phyloP scores from a whole-genome alignment of 495 filamentous ascomycete genomes.

The Jackrogersella minutella region DNA sequence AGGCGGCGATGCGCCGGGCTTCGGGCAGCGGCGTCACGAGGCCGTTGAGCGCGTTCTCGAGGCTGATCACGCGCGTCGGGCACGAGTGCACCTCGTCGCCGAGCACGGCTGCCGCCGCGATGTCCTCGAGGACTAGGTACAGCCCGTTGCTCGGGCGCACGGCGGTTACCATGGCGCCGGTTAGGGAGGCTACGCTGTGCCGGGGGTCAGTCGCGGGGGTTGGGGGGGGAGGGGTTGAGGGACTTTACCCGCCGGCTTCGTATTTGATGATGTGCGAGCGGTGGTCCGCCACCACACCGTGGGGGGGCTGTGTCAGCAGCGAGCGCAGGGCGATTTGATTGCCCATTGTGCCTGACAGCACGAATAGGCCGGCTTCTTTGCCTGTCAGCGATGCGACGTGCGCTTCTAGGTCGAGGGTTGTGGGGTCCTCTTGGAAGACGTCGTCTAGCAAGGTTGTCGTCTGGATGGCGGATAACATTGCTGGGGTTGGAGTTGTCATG shows the following conservation, averaged over 20 bases:
- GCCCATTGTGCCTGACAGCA: slow-evolving; percentile 91
- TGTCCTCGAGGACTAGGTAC: slow-evolving; percentile 76
- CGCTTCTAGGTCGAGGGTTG: slow-evolving; percentile 74
- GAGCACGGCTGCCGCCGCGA: slow-evolving; percentile 61
- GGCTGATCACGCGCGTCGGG: slow-evolving; percentile 73
- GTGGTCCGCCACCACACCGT: slow-evolving; percentile 73
- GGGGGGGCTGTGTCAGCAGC: slow-evolving; percentile 72
- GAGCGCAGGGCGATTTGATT: slow-evolving; percentile 78
- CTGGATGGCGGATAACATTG: slow-evolving; percentile 76
- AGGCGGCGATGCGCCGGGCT: slow-evolving; percentile 66
- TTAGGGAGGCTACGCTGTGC: slow-evolving; percentile 58
- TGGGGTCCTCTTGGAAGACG: slow-evolving; percentile 83
- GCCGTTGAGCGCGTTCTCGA: slow-evolving; percentile 84
- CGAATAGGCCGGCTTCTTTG: slow-evolving; percentile 77
- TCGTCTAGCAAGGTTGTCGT: slow-evolving; percentile 75
- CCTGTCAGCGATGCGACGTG: slow-evolving; percentile 74
- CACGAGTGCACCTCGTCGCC: slow-evolving; percentile 59
- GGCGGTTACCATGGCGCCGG: slow-evolving; percentile 63
- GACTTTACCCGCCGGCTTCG: slow-evolving; percentile 71
- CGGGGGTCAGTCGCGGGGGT: slow-evolving; percentile 15
- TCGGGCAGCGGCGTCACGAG: slow-evolving; percentile 76
- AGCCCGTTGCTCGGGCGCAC: slow-evolving; percentile 67
- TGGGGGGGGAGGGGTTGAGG: neutral
- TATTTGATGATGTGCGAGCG: slow-evolving; percentile 71
- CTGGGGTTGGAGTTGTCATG: slow-evolving; percentile 81